A percentile compares a stretch with the other conserved stretches of the same genome.
phyloP scores from a whole-genome alignment of 2,329 filamentous ascomycete species.

The Diaporthe sp. region DNA sequence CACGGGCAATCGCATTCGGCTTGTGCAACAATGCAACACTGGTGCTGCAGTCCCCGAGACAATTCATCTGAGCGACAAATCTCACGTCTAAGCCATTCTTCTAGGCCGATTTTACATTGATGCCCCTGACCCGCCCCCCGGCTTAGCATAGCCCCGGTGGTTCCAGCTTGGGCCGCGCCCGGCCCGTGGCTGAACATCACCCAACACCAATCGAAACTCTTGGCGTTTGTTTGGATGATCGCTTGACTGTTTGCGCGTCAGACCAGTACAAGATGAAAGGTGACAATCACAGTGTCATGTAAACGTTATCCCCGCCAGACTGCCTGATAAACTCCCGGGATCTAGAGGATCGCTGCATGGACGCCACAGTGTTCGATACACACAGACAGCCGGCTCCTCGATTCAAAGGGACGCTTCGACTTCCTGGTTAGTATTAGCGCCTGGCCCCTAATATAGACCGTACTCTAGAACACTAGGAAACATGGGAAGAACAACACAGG shows the following conservation, averaged over 20 bases:
- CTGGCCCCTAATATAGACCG: background rate
- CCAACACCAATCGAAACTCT: constrained; percentile 23
- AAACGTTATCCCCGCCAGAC: background rate
- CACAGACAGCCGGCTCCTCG: constrained; percentile 15
- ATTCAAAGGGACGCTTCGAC: constrained; percentile 22
- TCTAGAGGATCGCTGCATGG: background rate
- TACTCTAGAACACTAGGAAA: constrained; percentile 17
- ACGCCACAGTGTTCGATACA: constrained; percentile 23
- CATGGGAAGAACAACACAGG: background rate
- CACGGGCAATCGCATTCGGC: background rate
- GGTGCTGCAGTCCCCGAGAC: constrained; percentile 21
- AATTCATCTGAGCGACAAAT: constrained; percentile 17
- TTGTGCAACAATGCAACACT: constrained; percentile 21
- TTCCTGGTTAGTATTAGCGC: background rate
- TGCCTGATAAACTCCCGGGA: background rate
- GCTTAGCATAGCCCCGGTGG: constrained; percentile 6
- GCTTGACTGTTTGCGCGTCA: constrained; percentile 8
- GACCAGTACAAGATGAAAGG: constrained; percentile 10
- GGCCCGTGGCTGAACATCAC: constrained; percentile 10
- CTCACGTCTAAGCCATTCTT: background rate
- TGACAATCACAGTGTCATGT: constrained; percentile 12
- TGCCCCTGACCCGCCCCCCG: constrained; percentile 6
- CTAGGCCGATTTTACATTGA: constrained; percentile 6
- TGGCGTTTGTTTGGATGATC: constrained; percentile 8
- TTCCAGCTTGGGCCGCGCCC: constrained; percentile 15